A percentile compares a stretch with the other conserved stretches of the same genome.
phyloP scores from a whole-genome alignment of 192 early-diverging fungal genomes.

The Coemansia umbellata region DNA sequence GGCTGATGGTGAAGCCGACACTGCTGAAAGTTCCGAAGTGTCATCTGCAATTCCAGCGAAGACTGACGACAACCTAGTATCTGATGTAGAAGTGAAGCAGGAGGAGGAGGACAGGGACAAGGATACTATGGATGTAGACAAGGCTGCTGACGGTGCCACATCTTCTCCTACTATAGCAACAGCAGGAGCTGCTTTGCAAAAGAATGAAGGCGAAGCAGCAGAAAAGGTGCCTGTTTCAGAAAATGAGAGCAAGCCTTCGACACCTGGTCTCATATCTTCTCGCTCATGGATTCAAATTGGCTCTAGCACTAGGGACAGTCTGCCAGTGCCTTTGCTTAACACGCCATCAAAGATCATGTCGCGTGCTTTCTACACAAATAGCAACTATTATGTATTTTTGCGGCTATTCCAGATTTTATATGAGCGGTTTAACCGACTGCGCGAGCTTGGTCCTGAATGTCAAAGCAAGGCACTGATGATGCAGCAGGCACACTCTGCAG shows the following conservation, averaged over 20 bases:
- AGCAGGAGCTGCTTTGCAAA: background rate
- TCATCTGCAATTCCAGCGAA: background rate
- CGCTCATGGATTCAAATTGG: conserved; percentile 52
- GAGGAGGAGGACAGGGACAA: background rate
- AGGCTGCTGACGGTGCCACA: background rate
- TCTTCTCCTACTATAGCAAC: too few species aligned
- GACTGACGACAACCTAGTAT: background rate
- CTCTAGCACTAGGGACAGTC: conserved; percentile 17
- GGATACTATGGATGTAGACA: background rate
- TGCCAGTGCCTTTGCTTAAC: conserved; percentile 6
- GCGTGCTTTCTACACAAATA: conserved; percentile 84
- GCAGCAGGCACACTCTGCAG: conserved; percentile 37
- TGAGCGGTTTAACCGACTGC: conserved; percentile 73
- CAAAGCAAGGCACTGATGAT: conserved; percentile 22
- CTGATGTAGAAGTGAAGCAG: conserved; percentile 5
- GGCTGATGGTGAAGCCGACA: background rate
- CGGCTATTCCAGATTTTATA: conserved; percentile 86
- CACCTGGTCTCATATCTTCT: conserved; percentile 49
- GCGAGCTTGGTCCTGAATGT: conserved; percentile 64
- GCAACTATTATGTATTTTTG: conserved; percentile 82
- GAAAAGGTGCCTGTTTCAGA: background rate
- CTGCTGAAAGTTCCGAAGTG: background rate
- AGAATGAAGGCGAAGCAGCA: conserved; percentile 3
- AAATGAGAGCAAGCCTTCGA: conserved; percentile 47
- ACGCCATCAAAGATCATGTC: conserved; percentile 40